Evolutionary conservation across 176 grass and related monocot genomes (phyloP).

Genomic region (Bothriochloa decipiens): DNA sequence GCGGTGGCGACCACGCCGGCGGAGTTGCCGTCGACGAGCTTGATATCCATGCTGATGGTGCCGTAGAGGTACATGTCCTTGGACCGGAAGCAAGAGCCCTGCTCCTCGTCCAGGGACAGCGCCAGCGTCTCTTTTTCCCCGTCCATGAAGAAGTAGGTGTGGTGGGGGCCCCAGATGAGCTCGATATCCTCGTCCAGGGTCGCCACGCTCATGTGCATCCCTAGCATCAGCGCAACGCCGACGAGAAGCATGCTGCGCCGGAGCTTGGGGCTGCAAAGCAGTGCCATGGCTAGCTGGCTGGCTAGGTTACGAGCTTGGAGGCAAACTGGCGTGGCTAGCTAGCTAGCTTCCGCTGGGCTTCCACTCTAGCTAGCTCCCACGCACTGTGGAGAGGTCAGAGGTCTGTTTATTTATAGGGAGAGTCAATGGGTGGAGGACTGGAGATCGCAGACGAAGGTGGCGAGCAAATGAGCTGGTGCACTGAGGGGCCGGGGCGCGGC

Average conservation of each 20-base stretch:
- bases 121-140: constrained; percentile 35
- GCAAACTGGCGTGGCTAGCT: not conserved
- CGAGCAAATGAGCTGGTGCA: not conserved
- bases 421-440: not conserved
- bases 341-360: too few relatives aligned
- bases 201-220: not conserved
- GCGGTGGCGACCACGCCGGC: constrained; percentile 68
- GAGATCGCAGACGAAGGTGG: constrained; percentile 35
- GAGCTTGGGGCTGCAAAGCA: not conserved
- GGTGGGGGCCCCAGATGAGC: constrained; percentile 30
- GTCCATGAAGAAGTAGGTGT: constrained; percentile 54
- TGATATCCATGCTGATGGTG: constrained; percentile 63
- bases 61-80: constrained; percentile 49
- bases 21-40: constrained; percentile 70
- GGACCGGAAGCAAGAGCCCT: constrained; percentile 60
- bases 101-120: constrained; percentile 36
- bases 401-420: constrained; percentile 25
- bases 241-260: not conserved
- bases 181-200: constrained; percentile 5
- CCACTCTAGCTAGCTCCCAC: not conserved
- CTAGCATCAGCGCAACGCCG: not conserved
- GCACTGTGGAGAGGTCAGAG: constrained; percentile 20
- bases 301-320: not conserved
- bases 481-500: too few relatives aligned
- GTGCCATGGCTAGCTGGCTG: constrained; percentile 5